phyloP scores from a whole-genome alignment of 2,329 filamentous ascomycete species.

The Neofusicoccum sp. region DNA sequence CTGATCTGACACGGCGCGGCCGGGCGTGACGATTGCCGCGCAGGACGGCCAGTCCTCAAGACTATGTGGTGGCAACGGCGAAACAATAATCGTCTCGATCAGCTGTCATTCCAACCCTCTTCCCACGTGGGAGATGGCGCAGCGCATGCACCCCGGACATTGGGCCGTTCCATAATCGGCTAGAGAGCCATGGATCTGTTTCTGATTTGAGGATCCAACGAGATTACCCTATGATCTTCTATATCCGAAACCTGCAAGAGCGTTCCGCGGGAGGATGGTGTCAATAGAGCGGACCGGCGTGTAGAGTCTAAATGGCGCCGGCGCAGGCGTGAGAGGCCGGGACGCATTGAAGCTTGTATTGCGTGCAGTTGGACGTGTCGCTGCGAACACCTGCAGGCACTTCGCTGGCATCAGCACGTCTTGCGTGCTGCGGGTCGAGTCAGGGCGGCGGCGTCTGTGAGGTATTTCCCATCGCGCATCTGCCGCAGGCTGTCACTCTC shows the following conservation, averaged over 20 bases:
- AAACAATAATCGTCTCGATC: slow-evolving; percentile 6
- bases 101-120: slow-evolving; percentile 8
- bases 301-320: slow-evolving; percentile 1
- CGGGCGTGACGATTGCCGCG: slow-evolving; percentile 1
- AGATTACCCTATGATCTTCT: slow-evolving; percentile 20
- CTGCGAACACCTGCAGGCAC: neutral
- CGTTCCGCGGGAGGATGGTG: neutral
- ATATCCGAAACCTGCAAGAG: slow-evolving; percentile 16
- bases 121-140: slow-evolving; percentile 16
- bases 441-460: slow-evolving; percentile 15
- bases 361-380: neutral
- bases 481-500: slow-evolving; percentile 12
- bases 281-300: slow-evolving; percentile 7
- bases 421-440: slow-evolving; percentile 9
- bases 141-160: slow-evolving; percentile 16
- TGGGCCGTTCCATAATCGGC: slow-evolving; percentile 9
- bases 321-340: neutral
- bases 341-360: neutral
- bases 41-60: neutral
- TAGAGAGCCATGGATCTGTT: slow-evolving; percentile 12
- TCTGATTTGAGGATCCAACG: slow-evolving; percentile 19
- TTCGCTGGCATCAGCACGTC: neutral
- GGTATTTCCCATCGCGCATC: slow-evolving; percentile 16
- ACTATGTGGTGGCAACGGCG: slow-evolving; percentile 10
- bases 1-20: neutral